Evolutionary conservation across 192 early-diverging fungal genomes (phyloP), one percentile per base, ranked within the genome.

Genomic region (Entomortierella chlamydospora): DNA sequence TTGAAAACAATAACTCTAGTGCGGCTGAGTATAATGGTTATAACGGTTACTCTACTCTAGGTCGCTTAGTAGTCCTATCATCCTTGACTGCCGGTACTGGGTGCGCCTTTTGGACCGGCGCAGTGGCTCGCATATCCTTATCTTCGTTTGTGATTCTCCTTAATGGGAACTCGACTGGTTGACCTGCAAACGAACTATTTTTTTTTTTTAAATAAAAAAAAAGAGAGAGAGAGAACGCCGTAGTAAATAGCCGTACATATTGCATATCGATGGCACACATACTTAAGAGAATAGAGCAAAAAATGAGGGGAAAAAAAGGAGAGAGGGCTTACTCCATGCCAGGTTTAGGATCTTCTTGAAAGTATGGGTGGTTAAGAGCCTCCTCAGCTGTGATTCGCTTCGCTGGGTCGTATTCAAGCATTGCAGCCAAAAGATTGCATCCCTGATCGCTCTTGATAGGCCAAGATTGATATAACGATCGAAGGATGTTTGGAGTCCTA

Each of bases 391-490:
- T 85, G 45, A 97, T 91, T 7, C 97, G 82, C 26, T 88, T 84
- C 58, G 81, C 82, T 7, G 96, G 96, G 51, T 95, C 89, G 50
- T 95, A 99, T 42, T 91, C 93, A 6, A 98, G 83, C 78, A 98
- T 65, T 7, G 86, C 85, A 7, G 87, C 80, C 15, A 98, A 83
- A 30, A 98, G 82, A 37, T 92, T 89, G 25, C 91, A 87, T 2
- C 89, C 93, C 12, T 73, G 31, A 29, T 90, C 89, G 0, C 84
- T 85, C 68, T 90, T 88, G 56, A 83, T 81, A 10, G 76, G 72
- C 70, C 69, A 72, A 42, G 31, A 23, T 22, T 72, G 78, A 15
- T 81, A 81, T 23, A 72, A 6, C 8, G 55, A 60, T 28, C 78
- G 68, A 7, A 81, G 43, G 9, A 72, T 58, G 52, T 81, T 81